These are phyloP conservation scores for Lipomyces japonicus DNA, from an alignment of 805 yeast species.

Conservation along the genomic window DNA sequence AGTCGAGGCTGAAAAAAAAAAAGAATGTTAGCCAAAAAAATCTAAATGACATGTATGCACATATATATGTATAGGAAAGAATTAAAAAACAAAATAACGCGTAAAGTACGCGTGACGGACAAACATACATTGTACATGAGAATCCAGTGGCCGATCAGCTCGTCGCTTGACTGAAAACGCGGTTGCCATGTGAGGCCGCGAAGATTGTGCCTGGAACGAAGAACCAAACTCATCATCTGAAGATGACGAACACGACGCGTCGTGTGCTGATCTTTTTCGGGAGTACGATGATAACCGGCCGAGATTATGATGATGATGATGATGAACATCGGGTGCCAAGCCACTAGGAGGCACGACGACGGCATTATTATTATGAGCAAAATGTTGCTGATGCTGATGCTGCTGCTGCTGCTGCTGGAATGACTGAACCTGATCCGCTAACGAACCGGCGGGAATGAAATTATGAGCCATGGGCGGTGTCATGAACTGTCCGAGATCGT, in stretches of 20 bases:
- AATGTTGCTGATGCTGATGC: slow-evolving; percentile 1
- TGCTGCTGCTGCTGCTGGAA: neutral
- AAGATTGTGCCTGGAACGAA: neutral
- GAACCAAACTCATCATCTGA: slow-evolving; percentile 11
- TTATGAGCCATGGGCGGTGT: too few species aligned
- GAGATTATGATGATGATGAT: too few species aligned
- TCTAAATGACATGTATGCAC: too few species aligned
- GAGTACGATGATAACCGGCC: slow-evolving; percentile 3
- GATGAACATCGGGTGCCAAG: neutral
- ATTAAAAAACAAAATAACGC: neutral
- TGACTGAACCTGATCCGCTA: too few species aligned
- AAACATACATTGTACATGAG: too few species aligned
- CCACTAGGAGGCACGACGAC: neutral
- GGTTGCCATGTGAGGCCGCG: neutral
- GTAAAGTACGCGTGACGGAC: too few species aligned
- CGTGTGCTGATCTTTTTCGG: slow-evolving; percentile 17
- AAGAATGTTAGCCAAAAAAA: neutral
- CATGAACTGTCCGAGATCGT: too few species aligned
- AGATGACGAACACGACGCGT: slow-evolving; percentile 24
- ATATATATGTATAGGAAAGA: neutral
- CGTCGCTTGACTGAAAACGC: neutral
- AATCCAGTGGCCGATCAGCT: neutral
- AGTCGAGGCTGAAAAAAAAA: slow-evolving; percentile 11
- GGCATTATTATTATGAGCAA: neutral
- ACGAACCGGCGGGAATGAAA: too few species aligned